Conservation (phyloP, 2,329 filamentous ascomycete genomes). For the Pseudogymnoascus sp. region DNA sequence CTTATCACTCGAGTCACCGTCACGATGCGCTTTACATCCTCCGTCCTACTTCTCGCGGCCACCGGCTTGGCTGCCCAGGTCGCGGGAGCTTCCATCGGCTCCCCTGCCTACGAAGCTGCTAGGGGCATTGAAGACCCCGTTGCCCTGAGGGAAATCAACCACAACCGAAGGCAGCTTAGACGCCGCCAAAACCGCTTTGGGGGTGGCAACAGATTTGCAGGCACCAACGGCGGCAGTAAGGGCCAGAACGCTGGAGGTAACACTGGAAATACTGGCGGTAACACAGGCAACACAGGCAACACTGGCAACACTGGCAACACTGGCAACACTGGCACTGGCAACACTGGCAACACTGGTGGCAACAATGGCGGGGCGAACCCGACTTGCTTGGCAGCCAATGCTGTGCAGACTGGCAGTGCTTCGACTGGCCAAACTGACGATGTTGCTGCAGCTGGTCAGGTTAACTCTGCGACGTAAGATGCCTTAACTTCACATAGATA, state of each 20-base stretch:
- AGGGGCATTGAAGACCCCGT: not conserved
- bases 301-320: constrained; percentile 13
- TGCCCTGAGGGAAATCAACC: not conserved
- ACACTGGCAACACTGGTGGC: constrained; percentile 19
- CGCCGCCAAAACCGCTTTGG: constrained; percentile 6
- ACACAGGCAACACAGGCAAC: constrained; percentile 18
- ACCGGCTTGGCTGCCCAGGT: constrained; percentile 5
- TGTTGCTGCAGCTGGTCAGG: constrained; percentile 25
- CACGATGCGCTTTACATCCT: constrained; percentile 5
- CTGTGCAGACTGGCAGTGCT: constrained; percentile 17
- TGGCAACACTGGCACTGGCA: constrained; percentile 17
- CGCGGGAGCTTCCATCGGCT: not conserved
- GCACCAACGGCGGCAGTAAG: not conserved
- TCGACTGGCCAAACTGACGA: constrained; percentile 40
- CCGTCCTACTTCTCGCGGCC: constrained; percentile 2
- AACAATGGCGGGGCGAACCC: constrained; percentile 24
- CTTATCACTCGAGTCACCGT: not conserved
- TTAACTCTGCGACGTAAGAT: constrained; percentile 26
- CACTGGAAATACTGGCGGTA: constrained; percentile 18
- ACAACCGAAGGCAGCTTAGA: not conserved
- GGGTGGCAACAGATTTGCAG: not conserved
- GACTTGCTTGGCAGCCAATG: constrained; percentile 33
- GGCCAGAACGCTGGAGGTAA: constrained; percentile 14
- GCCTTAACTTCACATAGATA: not conserved
- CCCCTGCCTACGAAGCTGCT: not conserved